Evolutionary conservation across 306 rosid species (phyloP), one percentile per base, ranked within the genome.

Genomic region (Hippophae gyantsensis): DNA sequence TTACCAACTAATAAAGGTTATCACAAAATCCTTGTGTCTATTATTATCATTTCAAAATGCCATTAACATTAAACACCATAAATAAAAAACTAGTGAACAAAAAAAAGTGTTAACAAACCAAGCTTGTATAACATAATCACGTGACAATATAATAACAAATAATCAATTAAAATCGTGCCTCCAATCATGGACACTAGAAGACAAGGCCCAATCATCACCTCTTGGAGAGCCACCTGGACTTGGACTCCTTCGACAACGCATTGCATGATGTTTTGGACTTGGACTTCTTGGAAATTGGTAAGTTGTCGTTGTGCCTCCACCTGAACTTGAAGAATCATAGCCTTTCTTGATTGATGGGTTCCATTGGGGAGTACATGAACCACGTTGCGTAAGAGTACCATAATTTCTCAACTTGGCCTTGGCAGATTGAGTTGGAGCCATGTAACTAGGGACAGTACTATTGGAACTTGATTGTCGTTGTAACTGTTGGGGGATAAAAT

Each of bases 401-500:
- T 65, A 89, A 14, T n/a, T 47, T 47, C 81, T 57, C 9, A 68
- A 72, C 82, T 92, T 92, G 72, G 99, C 99, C 82, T 80, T 88
- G 26, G 96, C 93, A n/a, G 95, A 88, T 14, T 85, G 58, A 41
- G 99, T 92, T 3, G 88, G 85, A 40, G 96, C 86, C 99, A 92
- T 92, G 63, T 92, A 92, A 69, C 99, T 84, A 1, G 95, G 98
- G 0, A 78, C 61, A 43, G 38, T 32, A 32, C 73, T 61, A 7
- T 58, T 32, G 6, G 73, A 38, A 57, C 72, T 14, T 27, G 64
- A 57, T 48, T 72, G 73, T 32, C 68, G 60, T 48, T 72, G 73
- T 41, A 65, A 58, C 13, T 52, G 69, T 13, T 61, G 79, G 6
- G 56, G 53, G 8, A 61, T 58, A 0, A 75, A n/a, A n/a, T 66